Conservation (phyloP, 1,284 basidiomycete species). For the Ustilago cynodontis region DNA sequence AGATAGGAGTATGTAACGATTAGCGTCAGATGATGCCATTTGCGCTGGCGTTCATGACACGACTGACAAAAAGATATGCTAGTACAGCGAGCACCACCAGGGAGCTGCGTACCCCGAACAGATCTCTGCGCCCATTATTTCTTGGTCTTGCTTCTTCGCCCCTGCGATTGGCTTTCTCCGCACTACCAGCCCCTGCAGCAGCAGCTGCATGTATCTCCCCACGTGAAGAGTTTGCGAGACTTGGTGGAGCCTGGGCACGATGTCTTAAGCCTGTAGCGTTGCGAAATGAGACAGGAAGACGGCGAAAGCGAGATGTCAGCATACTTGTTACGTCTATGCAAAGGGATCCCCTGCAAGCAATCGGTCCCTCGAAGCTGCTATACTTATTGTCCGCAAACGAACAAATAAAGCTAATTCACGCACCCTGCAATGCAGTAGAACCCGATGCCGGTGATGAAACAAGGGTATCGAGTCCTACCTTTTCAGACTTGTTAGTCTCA, state of each 20-base stretch:
- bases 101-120: conserved; percentile 49
- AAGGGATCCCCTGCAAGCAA: conserved; percentile 13
- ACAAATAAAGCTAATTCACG: conserved; percentile 14
- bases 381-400: neutral
- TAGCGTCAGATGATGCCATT: conserved; percentile 44
- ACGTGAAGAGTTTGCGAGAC: neutral
- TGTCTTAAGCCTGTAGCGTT: conserved; percentile 21
- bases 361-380: conserved; percentile 1
- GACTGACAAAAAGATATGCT: conserved; percentile 58
- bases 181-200: neutral
- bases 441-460: conserved; percentile 39
- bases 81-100: conserved; percentile 51
- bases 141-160: conserved; percentile 17
- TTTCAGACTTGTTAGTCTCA: conserved; percentile 28
- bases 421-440: conserved; percentile 46
- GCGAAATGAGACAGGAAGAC: neutral
- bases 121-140: conserved; percentile 32
- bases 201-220: neutral
- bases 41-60: conserved; percentile 47
- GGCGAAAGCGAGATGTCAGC: conserved; percentile 9
- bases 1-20: neutral
- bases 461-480: conserved; percentile 46
- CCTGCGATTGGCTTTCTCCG: conserved; percentile 1
- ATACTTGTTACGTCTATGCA: neutral
- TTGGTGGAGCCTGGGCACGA: conserved; percentile 6